Conservation (phyloP, 2,329 filamentous ascomycete species). For the Rhynchosporium graminicola region DNA sequence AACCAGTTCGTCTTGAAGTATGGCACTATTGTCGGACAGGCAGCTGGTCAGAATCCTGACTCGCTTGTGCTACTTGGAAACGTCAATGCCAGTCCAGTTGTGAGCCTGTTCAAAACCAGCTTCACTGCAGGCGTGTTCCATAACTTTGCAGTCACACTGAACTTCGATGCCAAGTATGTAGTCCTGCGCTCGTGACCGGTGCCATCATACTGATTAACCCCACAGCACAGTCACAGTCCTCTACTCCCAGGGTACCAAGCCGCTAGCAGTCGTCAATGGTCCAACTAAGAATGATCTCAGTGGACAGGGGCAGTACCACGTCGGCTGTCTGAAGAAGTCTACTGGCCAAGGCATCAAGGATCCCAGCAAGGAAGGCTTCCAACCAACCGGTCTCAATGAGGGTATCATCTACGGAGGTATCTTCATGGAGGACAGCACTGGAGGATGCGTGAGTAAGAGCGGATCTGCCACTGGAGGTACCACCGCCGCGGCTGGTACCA, state of each 20-base stretch:
- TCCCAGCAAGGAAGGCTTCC: slow-evolving; percentile 50
- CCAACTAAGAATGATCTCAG: slow-evolving; percentile 52
- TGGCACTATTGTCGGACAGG: slow-evolving; percentile 51
- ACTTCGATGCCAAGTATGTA: slow-evolving; percentile 57
- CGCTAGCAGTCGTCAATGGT: slow-evolving; percentile 51
- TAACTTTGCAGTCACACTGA: slow-evolving; percentile 61
- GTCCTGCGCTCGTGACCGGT: not conserved
- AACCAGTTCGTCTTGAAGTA: slow-evolving; percentile 58
- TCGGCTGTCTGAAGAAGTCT: slow-evolving; percentile 64
- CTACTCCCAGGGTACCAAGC: slow-evolving; percentile 52
- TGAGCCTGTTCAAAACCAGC: slow-evolving; percentile 51
- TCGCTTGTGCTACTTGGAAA: slow-evolving; percentile 49
- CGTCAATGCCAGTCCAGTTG: slow-evolving; percentile 48
- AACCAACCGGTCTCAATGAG: slow-evolving; percentile 52
- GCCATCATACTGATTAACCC: not conserved
- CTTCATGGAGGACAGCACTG: slow-evolving; percentile 52
- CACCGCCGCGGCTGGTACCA: not conserved
- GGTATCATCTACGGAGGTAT: slow-evolving; percentile 55
- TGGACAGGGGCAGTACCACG: slow-evolving; percentile 62
- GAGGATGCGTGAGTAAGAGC: slow-evolving; percentile 41
- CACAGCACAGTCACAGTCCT: slow-evolving; percentile 56
- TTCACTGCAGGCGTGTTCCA: slow-evolving; percentile 57
- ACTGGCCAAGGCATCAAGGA: slow-evolving; percentile 46
- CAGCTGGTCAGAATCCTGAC: slow-evolving; percentile 41
- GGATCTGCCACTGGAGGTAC: not conserved